These are phyloP conservation scores for Colletotrichum sp. DNA, from an alignment of 2,329 filamentous ascomycete species.

Conservation along the genomic window DNA sequence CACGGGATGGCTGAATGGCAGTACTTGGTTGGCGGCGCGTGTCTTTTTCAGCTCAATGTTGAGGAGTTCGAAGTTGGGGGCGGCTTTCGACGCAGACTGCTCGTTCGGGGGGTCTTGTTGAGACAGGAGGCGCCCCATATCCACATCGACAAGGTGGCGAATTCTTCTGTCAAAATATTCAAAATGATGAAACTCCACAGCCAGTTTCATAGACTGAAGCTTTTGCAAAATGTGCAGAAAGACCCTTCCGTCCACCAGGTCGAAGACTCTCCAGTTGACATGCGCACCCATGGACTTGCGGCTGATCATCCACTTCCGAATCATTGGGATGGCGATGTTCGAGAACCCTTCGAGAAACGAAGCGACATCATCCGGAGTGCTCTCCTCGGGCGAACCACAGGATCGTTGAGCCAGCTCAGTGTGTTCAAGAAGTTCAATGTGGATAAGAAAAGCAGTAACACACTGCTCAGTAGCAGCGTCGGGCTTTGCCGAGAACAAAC, in stretches of 20 bases:
- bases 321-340: background rate
- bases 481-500: background rate
- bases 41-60: background rate
- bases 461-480: background rate
- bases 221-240: background rate
- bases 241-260: conserved; percentile 1
- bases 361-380: background rate
- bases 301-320: background rate
- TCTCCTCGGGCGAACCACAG: background rate
- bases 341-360: background rate
- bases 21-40: conserved; percentile 29
- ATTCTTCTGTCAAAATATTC: background rate
- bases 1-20: conserved; percentile 52
- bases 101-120: background rate
- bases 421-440: background rate
- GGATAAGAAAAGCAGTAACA: background rate
- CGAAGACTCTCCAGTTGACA: background rate
- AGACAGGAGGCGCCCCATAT: background rate
- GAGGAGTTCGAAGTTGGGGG: background rate
- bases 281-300: background rate
- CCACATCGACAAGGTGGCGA: background rate
- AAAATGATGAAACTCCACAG: background rate
- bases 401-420: background rate
- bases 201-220: background rate
- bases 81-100: background rate